Evolutionary conservation across 768 basidiomycete genomes (phyloP).

Genomic region (Lepiota venenata): DNA sequence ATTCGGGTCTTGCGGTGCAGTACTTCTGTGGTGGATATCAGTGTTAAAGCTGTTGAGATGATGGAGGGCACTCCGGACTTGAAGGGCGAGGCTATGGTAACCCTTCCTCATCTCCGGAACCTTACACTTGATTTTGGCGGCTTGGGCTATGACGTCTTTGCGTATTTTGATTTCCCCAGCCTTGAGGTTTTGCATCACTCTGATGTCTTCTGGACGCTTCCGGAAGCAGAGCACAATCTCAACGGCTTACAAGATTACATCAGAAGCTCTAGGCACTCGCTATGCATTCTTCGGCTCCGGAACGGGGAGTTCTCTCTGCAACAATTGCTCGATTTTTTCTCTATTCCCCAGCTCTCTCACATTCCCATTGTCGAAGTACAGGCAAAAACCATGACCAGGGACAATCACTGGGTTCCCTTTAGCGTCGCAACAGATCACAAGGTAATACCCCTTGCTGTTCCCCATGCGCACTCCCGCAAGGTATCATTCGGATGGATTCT

Average conservation of each 20-base stretch:
- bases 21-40: neutral
- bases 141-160: conserved; percentile 2
- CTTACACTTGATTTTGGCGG: neutral
- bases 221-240: neutral
- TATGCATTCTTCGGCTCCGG: neutral
- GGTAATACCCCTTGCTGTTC: neutral
- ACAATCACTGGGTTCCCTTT: neutral
- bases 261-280: neutral
- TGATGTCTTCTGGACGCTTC: neutral
- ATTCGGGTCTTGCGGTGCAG: neutral
- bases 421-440: neutral
- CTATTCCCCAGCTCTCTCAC: neutral
- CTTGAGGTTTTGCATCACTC: conserved; percentile 1
- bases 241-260: neutral
- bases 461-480: neutral
- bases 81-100: neutral
- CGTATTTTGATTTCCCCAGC: neutral
- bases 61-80: neutral
- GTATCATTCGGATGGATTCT: neutral
- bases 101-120: neutral
- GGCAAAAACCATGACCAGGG: neutral
- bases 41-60: neutral
- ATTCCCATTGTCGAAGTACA: conserved; percentile 2
- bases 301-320: neutral
- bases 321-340: neutral